A percentile compares a stretch with the other conserved stretches of the same genome.
These are phyloP conservation scores for Tuber indicum DNA, from an alignment of 495 filamentous ascomycete genomes.

Conservation along the genomic window DNA sequence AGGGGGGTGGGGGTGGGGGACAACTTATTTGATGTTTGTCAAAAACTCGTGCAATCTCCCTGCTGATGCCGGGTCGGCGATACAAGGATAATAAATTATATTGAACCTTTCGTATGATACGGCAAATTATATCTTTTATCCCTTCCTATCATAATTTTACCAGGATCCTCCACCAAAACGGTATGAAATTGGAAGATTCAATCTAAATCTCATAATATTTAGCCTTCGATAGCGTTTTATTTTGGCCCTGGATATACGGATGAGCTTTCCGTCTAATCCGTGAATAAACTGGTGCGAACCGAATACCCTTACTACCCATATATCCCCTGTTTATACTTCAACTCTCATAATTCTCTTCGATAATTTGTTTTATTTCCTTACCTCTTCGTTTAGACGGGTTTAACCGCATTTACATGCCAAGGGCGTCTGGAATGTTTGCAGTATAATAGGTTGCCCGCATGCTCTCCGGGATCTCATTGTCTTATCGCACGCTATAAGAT, in stretches of 20 bases:
- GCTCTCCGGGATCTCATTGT: neutral
- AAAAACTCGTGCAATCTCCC: neutral
- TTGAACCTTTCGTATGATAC: too few relatives aligned
- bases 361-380: too few relatives aligned
- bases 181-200: too few relatives aligned
- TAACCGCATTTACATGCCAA: neutral
- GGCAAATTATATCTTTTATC: too few relatives aligned
- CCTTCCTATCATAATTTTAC: neutral
- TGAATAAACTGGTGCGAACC: neutral
- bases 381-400: neutral
- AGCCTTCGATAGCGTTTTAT: neutral
- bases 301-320: neutral
- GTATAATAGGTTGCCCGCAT: neutral
- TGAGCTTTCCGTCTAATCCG: neutral
- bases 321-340: neutral
- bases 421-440: neutral
- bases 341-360: neutral
- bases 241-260: neutral
- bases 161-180: too few relatives aligned
- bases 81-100: too few relatives aligned
- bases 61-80: too few relatives aligned
- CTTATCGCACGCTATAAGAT: neutral
- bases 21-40: neutral
- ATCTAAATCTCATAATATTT: neutral
- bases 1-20: too few relatives aligned